These are phyloP conservation scores for Apiospora aurea DNA, from an alignment of 2,329 filamentous ascomycete genomes.

Conservation along the genomic window DNA sequence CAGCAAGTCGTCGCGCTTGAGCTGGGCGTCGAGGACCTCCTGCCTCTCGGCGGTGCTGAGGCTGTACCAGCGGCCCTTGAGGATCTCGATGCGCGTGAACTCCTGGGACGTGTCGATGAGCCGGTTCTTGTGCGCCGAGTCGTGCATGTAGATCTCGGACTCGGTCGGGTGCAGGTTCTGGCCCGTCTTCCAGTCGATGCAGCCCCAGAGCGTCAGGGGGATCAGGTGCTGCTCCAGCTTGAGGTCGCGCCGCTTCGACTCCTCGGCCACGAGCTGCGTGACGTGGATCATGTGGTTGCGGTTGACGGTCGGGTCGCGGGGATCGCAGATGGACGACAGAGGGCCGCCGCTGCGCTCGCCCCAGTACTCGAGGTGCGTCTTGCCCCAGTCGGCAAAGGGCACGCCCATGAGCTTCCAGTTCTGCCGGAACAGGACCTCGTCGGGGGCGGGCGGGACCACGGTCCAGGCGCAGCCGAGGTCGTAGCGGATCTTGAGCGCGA, in stretches of 20 bases:
- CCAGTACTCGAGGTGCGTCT: constrained; percentile 63
- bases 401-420: constrained; percentile 55
- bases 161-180: constrained; percentile 57
- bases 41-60: neutral
- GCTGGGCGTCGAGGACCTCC: neutral
- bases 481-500: constrained; percentile 66
- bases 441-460: constrained; percentile 33
- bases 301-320: constrained; percentile 47
- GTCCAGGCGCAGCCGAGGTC: constrained; percentile 49
- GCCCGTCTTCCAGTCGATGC: constrained; percentile 60
- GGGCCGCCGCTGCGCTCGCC: constrained; percentile 41
- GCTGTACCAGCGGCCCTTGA: constrained; percentile 23
- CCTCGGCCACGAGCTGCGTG: constrained; percentile 59
- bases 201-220: constrained; percentile 69
- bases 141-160: constrained; percentile 59
- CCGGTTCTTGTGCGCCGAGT: constrained; percentile 49
- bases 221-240: constrained; percentile 60
- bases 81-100: constrained; percentile 24
- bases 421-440: constrained; percentile 24
- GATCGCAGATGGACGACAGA: neutral
- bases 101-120: constrained; percentile 41
- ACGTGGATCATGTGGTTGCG: constrained; percentile 55
- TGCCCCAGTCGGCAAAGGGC: constrained; percentile 58
- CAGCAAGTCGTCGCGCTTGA: neutral
- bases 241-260: constrained; percentile 60